Evolutionary conservation across 1,139 yeast genomes (phyloP), one percentile per base, ranked within the genome.

Genomic region (Geotrichum reessii): DNA sequence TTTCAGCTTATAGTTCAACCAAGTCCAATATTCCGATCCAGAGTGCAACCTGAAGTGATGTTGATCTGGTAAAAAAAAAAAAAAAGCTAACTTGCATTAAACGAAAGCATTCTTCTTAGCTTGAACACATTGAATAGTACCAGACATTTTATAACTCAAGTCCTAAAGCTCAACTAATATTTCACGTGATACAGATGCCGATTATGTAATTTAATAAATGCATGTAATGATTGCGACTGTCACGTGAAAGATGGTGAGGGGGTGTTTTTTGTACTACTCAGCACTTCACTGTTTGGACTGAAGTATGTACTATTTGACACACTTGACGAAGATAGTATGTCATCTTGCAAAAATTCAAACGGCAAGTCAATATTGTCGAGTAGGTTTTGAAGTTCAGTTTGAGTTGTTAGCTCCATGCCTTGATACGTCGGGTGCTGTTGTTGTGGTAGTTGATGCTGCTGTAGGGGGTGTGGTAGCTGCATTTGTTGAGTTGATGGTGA

Each of bases 291-390:
- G 21, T 37, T 37, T 3, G 44, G 44, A 19, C 44, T 37, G 21
- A 37, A 37, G 19, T 37, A 46, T 9, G 48, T 21, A 14, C 25
- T 46, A 27, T 46, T 24, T 37, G 28, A 50, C 11, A 21, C 17
- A 3, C 24, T 37, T 37, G 47, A 44, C 21, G 27, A 21, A 22
- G 28, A 46, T 46, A 37, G 40, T 37, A 50, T 11, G 33, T 50
- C 53, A n/a, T 50, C 53, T 9, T 27, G 24, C 33, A 50, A 9
- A 9, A 50, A 50, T 2, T 33, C 28, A 40, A 40, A 50, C 1
- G 47, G 47, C 12, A 50, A 3, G 19, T 50, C 53, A n/a, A 50
- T 21, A 21, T 46, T 50, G n/a, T 50, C 53, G 21, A 50, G 24
- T 33, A 50, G 19, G 48, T 47, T 12, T 14, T 40, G 31, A 40